Evolutionary conservation across 306 rosid genomes (phyloP), one percentile per base, ranked within the genome.

Genomic region (Quercus bicolor): DNA sequence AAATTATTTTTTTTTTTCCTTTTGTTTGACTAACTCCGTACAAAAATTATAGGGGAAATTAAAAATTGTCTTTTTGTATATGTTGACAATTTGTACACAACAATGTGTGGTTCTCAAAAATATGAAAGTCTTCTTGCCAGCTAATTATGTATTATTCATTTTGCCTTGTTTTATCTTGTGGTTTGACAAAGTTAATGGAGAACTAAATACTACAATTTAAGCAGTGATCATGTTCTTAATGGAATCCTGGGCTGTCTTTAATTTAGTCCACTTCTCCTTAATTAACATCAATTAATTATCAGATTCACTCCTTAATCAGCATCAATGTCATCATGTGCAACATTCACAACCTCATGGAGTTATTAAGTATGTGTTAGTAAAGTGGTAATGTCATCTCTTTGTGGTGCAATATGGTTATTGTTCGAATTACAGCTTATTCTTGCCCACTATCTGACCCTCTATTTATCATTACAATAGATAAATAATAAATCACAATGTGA

Each of bases 11-110:
- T 37, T 10, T 6, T n/a, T 45, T 65, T 12, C 60, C 26, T 66
- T 13, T 54, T 78, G 16, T 75, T 74, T 20, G 83, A 77, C 86
- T 73, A 65, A 45, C 51, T 19, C 21, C 21, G 3, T 12, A 19
- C 26, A 53, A 69, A 53, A 69, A 66, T n/a, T 9, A 57, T 31
- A 21, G 34, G 23, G 1, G 9, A 6, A 31, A 65, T 8, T 37
- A 37, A 48, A 48, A 48, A 34, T 31, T n/a, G 72, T 23, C 72
- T 10, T 1, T 21, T 59, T 59, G 26, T 59, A 26, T 26, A 10
- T 59, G 21, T 8, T 56, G 21, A 7, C 53, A 48, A 48, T 48
- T 48, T 12, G 53, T 48, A 48, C 16, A 48, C 53, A 12, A 48
- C 1, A 56, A 20, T 56, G 26, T 20, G 10, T 56, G 60, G 20